These are phyloP conservation scores for Oryza nivara DNA, from an alignment of 176 grass and related monocot genomes.

Conservation along the genomic window DNA sequence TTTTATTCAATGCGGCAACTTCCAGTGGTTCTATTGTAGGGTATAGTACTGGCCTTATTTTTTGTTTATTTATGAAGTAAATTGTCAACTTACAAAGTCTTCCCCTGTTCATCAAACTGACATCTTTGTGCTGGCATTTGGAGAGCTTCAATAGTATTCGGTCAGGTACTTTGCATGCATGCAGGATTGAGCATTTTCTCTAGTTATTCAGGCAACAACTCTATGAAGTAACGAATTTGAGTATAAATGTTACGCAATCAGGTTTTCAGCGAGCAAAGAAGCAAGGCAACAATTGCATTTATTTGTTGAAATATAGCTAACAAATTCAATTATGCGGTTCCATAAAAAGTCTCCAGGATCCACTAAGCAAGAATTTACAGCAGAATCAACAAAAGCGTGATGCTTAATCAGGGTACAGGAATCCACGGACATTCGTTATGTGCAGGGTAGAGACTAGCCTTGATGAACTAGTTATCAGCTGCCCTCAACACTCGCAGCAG, in stretches of 20 bases:
- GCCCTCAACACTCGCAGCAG: slow-evolving; percentile 55
- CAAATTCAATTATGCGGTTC: neutral
- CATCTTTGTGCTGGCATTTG: neutral
- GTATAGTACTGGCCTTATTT: no score
- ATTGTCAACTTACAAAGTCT: no score
- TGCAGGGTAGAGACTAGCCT: slow-evolving; percentile 28
- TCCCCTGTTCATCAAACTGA: neutral
- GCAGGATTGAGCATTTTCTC: no score
- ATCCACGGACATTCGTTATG: slow-evolving; percentile 21
- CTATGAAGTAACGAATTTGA: neutral
- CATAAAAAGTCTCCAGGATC: neutral
- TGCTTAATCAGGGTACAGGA: slow-evolving; percentile 10
- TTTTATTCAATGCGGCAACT: no score
- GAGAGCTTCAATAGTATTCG: neutral
- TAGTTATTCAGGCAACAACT: neutral
- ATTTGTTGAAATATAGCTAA: neutral
- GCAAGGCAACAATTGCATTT: neutral
- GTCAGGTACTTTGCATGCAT: neutral
- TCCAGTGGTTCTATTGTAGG: no score
- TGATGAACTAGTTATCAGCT: slow-evolving; percentile 39
- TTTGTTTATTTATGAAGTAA: no score
- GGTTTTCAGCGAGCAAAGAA: neutral
- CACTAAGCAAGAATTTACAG: neutral
- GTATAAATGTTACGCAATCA: neutral
- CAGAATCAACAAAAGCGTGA: neutral